Base-by-base conservation (phyloP, 2,329 filamentous ascomycete genomes). In the Fusarium sp. region DNA sequence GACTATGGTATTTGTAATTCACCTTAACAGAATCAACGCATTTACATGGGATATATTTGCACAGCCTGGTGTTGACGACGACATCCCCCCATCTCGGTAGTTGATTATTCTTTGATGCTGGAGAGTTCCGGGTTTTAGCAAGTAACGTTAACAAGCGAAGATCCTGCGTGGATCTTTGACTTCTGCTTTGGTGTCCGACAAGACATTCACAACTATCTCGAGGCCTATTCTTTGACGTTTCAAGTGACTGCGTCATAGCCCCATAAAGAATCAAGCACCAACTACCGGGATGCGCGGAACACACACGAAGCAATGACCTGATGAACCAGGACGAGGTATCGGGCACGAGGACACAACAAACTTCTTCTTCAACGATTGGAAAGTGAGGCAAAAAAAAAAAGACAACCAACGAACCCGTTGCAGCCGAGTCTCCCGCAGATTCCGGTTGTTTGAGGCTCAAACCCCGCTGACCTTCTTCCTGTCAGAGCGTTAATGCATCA, bases 361-460 rank as follows among this genome's bases (percentile, higher is more conserved):
- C 35, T 33, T 59, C 35, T 25, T 58, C 23, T 39, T 39, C 49
- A 29, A 21, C 19, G 23, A 37, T 54, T 54, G 23, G 18, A 29
- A 39, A 39, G 39, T 27, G 37, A 42, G 29, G 35, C 35, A 23
- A 59, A 14, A 33, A 58, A 14, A 33, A 37, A 37, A 35, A 55
- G 29, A 19, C 19, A 52, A 54, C 11, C 27, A 55, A 37, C 29
- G 19, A 51, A 39, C 58, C 70, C 70, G 66, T 73, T 66, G 46
- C 45, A 74, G 68, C 72, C 72, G 72, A 74, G 55, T 37, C 37
- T 63, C 60, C 72, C 72, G 72, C 57, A 58, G 63, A 60, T 63
- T 74, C 70, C 70, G 70, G 66, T 49, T 57, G 66, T 51, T 67
- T 73, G 70, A 73, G 64, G 70, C 65, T 72, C 61, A 65, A 59